Percentiles rank a stretch among this genome's conserved stretches.
Conservation (phyloP, 148 eudicot genomes). For the Suaeda aralocaspica region DNA sequence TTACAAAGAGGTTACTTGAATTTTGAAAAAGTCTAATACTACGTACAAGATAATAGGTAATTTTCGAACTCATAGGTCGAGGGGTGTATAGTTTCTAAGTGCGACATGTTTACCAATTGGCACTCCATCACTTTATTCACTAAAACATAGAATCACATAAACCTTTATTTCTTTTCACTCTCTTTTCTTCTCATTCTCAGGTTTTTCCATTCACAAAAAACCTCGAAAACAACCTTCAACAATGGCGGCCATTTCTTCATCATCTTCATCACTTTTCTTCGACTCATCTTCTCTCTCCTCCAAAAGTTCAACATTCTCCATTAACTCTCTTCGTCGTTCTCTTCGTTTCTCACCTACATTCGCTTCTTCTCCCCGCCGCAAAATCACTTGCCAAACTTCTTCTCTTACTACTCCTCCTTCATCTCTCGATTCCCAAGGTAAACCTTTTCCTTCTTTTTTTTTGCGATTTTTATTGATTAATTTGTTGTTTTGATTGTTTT, state of each 20-base stretch:
- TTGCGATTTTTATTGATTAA: neutral
- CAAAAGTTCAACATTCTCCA: constrained; percentile 24
- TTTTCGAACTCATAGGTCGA: too few relatives aligned
- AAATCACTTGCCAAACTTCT: constrained; percentile 42
- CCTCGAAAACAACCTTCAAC: neutral
- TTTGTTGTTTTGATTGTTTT: neutral
- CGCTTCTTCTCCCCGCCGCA: constrained; percentile 30
- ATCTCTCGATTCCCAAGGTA: constrained; percentile 39
- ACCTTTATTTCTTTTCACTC: neutral
- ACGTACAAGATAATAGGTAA: too few relatives aligned
- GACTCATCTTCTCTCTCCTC: constrained; percentile 44
- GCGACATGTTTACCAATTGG: too few relatives aligned
- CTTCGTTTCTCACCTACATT: constrained; percentile 28
- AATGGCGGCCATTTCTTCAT: constrained; percentile 38
- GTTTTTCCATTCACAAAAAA: neutral
- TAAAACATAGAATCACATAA: too few relatives aligned
- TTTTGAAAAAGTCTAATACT: too few relatives aligned
- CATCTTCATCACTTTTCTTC: constrained; percentile 29
- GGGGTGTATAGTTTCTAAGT: too few relatives aligned
- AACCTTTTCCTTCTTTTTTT: neutral
- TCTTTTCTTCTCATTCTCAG: neutral
- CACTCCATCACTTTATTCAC: too few relatives aligned
- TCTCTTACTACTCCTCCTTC: constrained; percentile 38
- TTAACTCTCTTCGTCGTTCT: constrained; percentile 12
- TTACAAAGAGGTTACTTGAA: too few relatives aligned